Evolutionary conservation across 2,329 filamentous ascomycete genomes (phyloP).

Genomic region (Akanthomyces lecanii): DNA sequence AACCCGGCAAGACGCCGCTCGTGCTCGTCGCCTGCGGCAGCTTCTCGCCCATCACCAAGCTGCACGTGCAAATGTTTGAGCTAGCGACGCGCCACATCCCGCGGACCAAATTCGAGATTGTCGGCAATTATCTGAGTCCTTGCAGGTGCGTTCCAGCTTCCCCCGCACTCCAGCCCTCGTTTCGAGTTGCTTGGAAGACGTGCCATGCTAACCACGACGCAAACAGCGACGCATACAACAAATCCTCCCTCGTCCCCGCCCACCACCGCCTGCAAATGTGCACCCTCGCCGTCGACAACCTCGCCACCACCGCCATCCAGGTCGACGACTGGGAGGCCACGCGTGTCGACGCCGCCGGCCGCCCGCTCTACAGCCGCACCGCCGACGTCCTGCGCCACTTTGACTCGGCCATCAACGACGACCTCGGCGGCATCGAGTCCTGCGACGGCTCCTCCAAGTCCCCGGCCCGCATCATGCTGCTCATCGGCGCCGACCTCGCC

Average conservation of each 20-base stretch:
- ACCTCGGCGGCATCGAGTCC: slow-evolving; percentile 70
- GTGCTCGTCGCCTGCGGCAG: slow-evolving; percentile 66
- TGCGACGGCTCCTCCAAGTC: slow-evolving; percentile 64
- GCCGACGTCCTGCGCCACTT: slow-evolving; percentile 89
- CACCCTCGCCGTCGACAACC: slow-evolving; percentile 69
- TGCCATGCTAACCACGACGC: no score
- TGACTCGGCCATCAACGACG: slow-evolving; percentile 77
- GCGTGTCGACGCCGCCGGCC: slow-evolving; percentile 41
- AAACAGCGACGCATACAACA: slow-evolving; percentile 34
- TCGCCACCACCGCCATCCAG: slow-evolving; percentile 65
- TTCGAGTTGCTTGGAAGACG: no score
- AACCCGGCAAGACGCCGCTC: slow-evolving; percentile 55
- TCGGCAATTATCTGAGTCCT: slow-evolving; percentile 64
- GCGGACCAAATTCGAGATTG: slow-evolving; percentile 67
- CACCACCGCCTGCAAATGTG: slow-evolving; percentile 65
- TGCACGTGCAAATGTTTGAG: slow-evolving; percentile 83
- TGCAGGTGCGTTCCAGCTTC: slow-evolving; percentile 11
- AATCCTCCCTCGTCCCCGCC: slow-evolving; percentile 36
- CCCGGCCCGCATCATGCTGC: slow-evolving; percentile 71
- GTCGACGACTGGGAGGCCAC: slow-evolving; percentile 84
- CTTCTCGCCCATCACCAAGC: slow-evolving; percentile 71
- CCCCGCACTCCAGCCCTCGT: no score
- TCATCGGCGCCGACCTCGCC: slow-evolving; percentile 74
- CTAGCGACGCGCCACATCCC: slow-evolving; percentile 74
- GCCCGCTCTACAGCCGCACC: slow-evolving; percentile 74